Base-by-base conservation (phyloP, 2,329 filamentous ascomycete species). In the Alternaria tenuissima region DNA sequence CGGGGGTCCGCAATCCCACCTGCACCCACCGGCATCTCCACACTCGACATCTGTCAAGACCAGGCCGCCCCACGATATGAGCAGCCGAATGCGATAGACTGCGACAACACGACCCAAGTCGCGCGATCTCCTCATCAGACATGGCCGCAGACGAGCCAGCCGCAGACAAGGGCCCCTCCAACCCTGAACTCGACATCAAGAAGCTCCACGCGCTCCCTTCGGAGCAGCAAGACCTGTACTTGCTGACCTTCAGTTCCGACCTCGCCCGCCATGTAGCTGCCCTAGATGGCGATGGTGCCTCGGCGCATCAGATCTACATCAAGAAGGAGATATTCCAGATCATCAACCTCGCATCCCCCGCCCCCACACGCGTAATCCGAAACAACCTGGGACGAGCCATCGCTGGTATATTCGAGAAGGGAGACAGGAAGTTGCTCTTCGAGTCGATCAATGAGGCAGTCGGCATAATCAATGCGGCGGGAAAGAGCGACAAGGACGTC, bases 241-340 rank as follows among this genome's bases (percentile, higher is more conserved):
- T 99, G 64, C 85, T 99, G 61, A 96, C 90, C 26, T 97, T 96
- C 76, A 91, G 94, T 36, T 91, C 93, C 28, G 88, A 91, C 62
- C 85, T 99, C 57, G 90, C 89, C 64, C 91, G 90, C 69, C 91
- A 97, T 84, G 91, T 96, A 44, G 85, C 89, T 55, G 83, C 83
- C 16, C 86, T 98, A 47, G 87, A 88, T 54, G 84, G 88, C 63
- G 92, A 97, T 69, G 91, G 91, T 75, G 91, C 94, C 68, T 94
- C 92, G 22, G 87, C 91, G 12, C 91, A 97, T 81, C 95, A 99
- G 79, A 89, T 93, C 71, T 92, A 92, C 76, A 85, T 99, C 71
- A 97, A 97, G 81, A 94, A 92, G 78, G 93, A 98, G 84, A 86
- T 97, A 67, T 92, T 98, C 79, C 93, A 97, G 80, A 91, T 99